phyloP scores from a whole-genome alignment of 495 filamentous ascomycete genomes.

The Penicillium fimorum region DNA sequence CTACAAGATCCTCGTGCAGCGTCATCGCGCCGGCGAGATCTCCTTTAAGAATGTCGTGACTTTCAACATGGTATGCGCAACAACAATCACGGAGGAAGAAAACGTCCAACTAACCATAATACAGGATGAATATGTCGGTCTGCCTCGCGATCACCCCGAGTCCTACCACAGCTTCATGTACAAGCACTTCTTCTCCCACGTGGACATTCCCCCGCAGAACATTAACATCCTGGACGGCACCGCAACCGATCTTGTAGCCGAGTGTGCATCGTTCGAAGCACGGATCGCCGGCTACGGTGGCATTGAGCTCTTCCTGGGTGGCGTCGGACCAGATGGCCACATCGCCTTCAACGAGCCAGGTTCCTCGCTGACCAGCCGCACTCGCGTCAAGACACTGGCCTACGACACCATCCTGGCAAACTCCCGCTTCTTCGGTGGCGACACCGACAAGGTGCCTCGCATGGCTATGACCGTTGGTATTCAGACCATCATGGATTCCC shows the following conservation, averaged over 20 bases:
- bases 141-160: conserved; percentile 77
- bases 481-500: conserved; percentile 78
- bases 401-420: conserved; percentile 87
- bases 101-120: neutral
- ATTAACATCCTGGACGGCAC: conserved; percentile 87
- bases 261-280: conserved; percentile 76
- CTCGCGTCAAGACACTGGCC: conserved; percentile 80
- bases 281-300: conserved; percentile 73
- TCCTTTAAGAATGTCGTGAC: conserved; percentile 87
- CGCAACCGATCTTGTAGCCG: conserved; percentile 69
- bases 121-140: conserved; percentile 83
- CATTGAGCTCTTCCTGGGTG: conserved; percentile 82
- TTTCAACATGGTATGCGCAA: conserved; percentile 77
- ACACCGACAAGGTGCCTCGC: conserved; percentile 69
- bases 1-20: conserved; percentile 73
- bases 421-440: conserved; percentile 76
- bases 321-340: conserved; percentile 83
- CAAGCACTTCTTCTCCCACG: conserved; percentile 84
- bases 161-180: conserved; percentile 92
- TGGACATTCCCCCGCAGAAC: conserved; percentile 75
- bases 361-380: conserved; percentile 73
- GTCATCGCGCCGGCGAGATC: conserved; percentile 73
- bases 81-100: neutral
- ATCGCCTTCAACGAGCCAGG: conserved; percentile 91
- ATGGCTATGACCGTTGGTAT: conserved; percentile 87